Evolutionary conservation across 2,329 filamentous ascomycete species (phyloP), one percentile per base, ranked within the genome.

Genomic region (Alternaria solani): DNA sequence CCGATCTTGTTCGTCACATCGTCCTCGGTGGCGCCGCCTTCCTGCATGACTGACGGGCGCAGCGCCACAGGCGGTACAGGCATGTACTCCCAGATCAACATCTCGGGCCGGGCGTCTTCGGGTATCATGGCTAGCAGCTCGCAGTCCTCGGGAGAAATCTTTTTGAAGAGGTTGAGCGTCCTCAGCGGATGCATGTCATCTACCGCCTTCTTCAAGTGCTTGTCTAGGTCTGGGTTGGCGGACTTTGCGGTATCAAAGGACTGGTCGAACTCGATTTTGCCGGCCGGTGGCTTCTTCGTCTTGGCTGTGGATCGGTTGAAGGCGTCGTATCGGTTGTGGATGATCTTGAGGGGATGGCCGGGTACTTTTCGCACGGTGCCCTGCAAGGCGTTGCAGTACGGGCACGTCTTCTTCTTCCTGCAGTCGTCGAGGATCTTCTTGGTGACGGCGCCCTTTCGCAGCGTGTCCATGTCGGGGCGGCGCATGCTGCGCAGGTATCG

Each of bases 41-140:
- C 95, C 78, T 98, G 95, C 30, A 91, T 91, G 18, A 99, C 95
- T 0, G 94, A 97, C 0, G 95, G 95, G 60, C 95, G 87, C 71
- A 99, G 96, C 68, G 93, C 96, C 6, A 98, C 92, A 0, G 95
- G 95, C 1, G 95, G 94, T 0, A 94, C 94, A 1, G 95, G 95
- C 36, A 99, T 86, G 73, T 93, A 96, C 75, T 97, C 94, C 95
- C 95, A 99, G 44, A 99, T 88, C 77, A 98, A 96, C 89, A 96
- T 96, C 76, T 99, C 95, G 0, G 95, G 95, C 18, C 94, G 87
- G 11, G 93, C 93, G 70, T 97, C 93, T 14, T 87, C 85, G 1
- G 94, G 92, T 72, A 97, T 89, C 70, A 99, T 87, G 5, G 94
- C 94, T 1, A 99, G 84, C 23, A 99, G 84, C 78, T 98, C 94